Conservation (phyloP, 148 eudicot species). For the Amaranthus cruentus region DNA sequence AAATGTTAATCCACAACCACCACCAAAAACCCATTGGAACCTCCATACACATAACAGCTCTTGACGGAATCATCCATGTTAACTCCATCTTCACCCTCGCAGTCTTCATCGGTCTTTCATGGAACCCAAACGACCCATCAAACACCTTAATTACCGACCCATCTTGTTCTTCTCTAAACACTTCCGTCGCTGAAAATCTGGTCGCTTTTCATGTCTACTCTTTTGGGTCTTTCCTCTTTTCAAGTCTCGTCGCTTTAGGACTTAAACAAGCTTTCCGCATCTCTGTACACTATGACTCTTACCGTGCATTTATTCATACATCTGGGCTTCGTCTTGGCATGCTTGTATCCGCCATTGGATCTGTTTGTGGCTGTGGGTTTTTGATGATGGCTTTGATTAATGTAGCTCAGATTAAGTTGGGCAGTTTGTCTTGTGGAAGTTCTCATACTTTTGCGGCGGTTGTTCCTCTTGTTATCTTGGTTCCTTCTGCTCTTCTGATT, state of each 20-base stretch:
- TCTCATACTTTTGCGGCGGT: slow-evolving; percentile 61
- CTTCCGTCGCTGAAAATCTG: slow-evolving; percentile 37
- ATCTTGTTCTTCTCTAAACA: slow-evolving; percentile 9
- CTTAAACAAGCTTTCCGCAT: slow-evolving; percentile 69
- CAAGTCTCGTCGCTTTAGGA: slow-evolving; percentile 60
- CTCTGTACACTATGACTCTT: slow-evolving; percentile 30
- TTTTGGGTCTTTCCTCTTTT: slow-evolving; percentile 74
- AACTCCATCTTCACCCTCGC: slow-evolving; percentile 81
- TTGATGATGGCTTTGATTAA: slow-evolving; percentile 69
- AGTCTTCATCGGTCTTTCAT: slow-evolving; percentile 65
- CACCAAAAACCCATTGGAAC: slow-evolving; percentile 35
- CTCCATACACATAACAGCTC: slow-evolving; percentile 55
- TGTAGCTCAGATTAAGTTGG: slow-evolving; percentile 83
- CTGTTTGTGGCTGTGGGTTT: slow-evolving; percentile 60
- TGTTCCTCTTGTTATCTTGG: slow-evolving; percentile 69
- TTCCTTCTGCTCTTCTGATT: slow-evolving; percentile 62
- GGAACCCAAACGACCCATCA: slow-evolving; percentile 58
- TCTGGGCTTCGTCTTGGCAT: slow-evolving; percentile 60
- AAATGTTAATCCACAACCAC: slow-evolving; percentile 11
- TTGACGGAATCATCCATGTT: slow-evolving; percentile 66
- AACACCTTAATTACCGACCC: slow-evolving; percentile 39
- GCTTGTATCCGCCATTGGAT: slow-evolving; percentile 66
- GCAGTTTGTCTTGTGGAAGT: slow-evolving; percentile 62
- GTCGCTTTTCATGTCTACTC: slow-evolving; percentile 71
- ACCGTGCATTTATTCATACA: slow-evolving; percentile 41